Evolutionary conservation across 305 asterid species (phyloP), one percentile per base, ranked within the genome.

Genomic region (Euphrasia arctica): DNA sequence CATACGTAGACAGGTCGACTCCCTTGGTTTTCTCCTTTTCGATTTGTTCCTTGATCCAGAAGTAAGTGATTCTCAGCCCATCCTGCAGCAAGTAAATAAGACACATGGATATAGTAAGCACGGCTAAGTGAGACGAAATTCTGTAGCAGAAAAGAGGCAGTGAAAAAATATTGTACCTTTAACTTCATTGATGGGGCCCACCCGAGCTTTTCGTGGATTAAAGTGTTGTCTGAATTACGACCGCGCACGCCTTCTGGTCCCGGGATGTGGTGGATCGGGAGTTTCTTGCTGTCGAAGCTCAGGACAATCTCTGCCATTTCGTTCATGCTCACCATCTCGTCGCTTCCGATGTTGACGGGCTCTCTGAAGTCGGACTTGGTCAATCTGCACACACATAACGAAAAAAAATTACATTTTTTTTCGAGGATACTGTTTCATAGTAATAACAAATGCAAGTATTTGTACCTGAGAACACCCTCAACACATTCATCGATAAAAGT

Each of bases 241-340:
- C 93, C 93, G 39, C 90, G 88, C 3, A 85, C 93, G 1, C 93
- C 93, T 73, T 85, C 93, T 3, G 93, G 93, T 15, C 90, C 90
- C 0, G 93, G 93, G 74, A 85, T 83, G 68, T 83, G 90, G 39
- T 83, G 79, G 62, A 85, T 73, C 0, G 93, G 88, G 27, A 83
- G 83, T 51, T 78, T 79, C 79, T 83, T 85, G 58, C 81, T 68
- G 72, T 83, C 90, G 63, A 85, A 81, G 79, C 88, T 73, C 9
- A 85, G 83, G 55, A 85, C 86, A 13, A 85, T 85, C 78, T 81
- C 93, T 12, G 90, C 86, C 93, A 85, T 85, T 75, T 79, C 93
- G 36, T 85, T 85, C 93, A 83, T 85, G 81, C 93, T 85, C 4
- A 85, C 93, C 90, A 83, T 83, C 74, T 85, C 93, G 66, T 85